Base-by-base conservation (phyloP, 2,329 filamentous ascomycete species). In the Nemania diffusa region DNA sequence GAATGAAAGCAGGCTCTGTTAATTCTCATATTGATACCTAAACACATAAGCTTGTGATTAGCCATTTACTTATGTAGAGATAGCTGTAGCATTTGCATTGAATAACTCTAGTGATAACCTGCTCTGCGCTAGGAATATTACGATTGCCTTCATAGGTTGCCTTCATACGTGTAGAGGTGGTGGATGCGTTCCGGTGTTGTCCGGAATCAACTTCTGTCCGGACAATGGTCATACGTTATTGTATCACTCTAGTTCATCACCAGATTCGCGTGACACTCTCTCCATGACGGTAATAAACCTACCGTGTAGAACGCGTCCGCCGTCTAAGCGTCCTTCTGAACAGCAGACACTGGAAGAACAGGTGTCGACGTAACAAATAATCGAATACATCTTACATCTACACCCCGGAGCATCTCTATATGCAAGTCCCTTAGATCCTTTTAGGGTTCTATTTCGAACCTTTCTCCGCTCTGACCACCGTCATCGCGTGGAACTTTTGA, bases 351-450 rank as follows among this genome's bases (percentile, higher is more conserved):
- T n/a, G 22, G 32, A 24, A n/a, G 32, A 51, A 42, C 24, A 9
- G 60, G 52, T 26, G 61, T 63, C 44, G 53, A 24, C 46, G 46
- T 58, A 64, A n/a, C 50, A 50, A 46, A n/a, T 15, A 40, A 42
- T 13, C 20, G 29, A 24, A 24, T n/a, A n/a, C n/a, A n/a, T n/a
- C n/a, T n/a, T 32, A 48, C 27, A 24, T 32, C 52, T 11, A 44
- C 15, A n/a, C 37, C 40, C 9, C 20, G 37, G 42, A 42, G 32
- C 32, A 55, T 62, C n/a, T 29, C 22, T 37, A 56, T 56, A 24
- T 22, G 42, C 9, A 27, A 48, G 13, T 22, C 24, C 55, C 55
- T 44, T 17, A 32, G 46, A 17, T 13, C 29, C 22, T 56, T 20
- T 7, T 27, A 20, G 26, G 15, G 40, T 50, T 9, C 17, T 34